These are phyloP conservation scores for Aspergillus chevalieri DNA, from an alignment of 2,329 filamentous ascomycete species.

Conservation along the genomic window DNA sequence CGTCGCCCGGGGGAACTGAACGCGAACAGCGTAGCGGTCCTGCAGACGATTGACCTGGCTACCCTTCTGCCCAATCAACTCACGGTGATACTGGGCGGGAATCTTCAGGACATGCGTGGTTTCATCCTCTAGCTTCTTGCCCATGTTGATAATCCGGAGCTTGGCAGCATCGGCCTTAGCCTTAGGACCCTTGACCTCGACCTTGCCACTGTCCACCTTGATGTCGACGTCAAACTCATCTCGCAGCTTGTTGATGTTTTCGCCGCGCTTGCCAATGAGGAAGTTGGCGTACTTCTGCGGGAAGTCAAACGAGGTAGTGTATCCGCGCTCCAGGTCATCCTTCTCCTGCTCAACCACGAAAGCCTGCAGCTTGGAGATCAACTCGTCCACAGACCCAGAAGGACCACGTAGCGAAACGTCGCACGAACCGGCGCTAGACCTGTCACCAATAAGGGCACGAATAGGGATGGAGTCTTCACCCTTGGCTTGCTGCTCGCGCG, in stretches of 20 bases:
- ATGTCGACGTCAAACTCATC: slow-evolving; percentile 70
- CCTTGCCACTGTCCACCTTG: slow-evolving; percentile 87
- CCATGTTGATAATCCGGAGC: slow-evolving; percentile 70
- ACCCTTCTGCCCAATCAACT: slow-evolving; percentile 85
- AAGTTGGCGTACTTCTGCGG: slow-evolving; percentile 92
- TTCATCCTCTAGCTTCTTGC: slow-evolving; percentile 84
- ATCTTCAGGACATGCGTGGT: slow-evolving; percentile 81
- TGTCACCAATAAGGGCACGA: slow-evolving; percentile 47
- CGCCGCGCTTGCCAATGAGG: slow-evolving; percentile 61
- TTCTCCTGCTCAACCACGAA: slow-evolving; percentile 85
- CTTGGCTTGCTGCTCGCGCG: slow-evolving; percentile 50
- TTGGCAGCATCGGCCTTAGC: slow-evolving; percentile 87
- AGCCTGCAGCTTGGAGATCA: slow-evolving; percentile 65
- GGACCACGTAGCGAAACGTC: slow-evolving; percentile 72
- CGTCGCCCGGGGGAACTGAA: slow-evolving; percentile 79
- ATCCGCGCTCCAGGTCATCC: slow-evolving; percentile 89
- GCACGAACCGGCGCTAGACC: slow-evolving; percentile 21
- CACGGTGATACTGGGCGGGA: slow-evolving; percentile 86
- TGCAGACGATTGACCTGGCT: slow-evolving; percentile 87
- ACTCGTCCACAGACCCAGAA: slow-evolving; percentile 61
- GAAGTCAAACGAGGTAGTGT: slow-evolving; percentile 81
- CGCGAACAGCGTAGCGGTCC: slow-evolving; percentile 84
- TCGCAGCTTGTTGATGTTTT: slow-evolving; percentile 63
- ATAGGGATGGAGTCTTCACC: slow-evolving; percentile 50
- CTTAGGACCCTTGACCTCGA: slow-evolving; percentile 92